Conservation (phyloP, 1,284 basidiomycete genomes). For the Puccinia sorghi region DNA sequence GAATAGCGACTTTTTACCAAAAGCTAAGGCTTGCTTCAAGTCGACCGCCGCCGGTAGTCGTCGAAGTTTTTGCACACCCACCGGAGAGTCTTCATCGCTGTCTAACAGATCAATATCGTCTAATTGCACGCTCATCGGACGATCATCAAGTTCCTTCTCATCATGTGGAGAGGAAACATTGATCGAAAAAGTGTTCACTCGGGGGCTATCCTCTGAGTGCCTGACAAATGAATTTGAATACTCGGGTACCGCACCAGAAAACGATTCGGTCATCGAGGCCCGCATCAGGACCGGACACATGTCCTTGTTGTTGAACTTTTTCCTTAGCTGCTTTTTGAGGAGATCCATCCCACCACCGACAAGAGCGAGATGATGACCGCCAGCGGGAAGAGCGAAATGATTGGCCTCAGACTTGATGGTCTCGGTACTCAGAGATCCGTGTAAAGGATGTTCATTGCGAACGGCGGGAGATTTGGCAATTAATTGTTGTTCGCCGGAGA, state of each 20-base stretch:
- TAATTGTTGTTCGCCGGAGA: neutral
- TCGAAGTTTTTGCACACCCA: constrained; percentile 53
- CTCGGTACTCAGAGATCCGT: constrained; percentile 45
- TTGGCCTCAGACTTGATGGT: constrained; percentile 49
- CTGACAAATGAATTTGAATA: constrained; percentile 14
- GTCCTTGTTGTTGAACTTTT: constrained; percentile 31
- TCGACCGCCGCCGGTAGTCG: constrained; percentile 54
- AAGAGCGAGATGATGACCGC: constrained; percentile 33
- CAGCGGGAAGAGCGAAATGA: no score
- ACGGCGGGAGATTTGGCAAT: constrained; percentile 8
- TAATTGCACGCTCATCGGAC: constrained; percentile 53
- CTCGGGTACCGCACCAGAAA: constrained; percentile 18
- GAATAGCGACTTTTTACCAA: constrained; percentile 31
- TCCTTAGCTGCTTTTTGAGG: constrained; percentile 41
- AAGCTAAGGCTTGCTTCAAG: constrained; percentile 57
- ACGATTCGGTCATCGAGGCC: constrained; percentile 31
- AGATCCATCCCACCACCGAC: constrained; percentile 24
- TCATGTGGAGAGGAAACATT: constrained; percentile 16
- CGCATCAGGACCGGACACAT: constrained; percentile 40
- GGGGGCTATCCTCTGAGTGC: constrained; percentile 23
- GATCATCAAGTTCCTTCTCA: neutral
- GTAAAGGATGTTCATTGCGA: constrained; percentile 25
- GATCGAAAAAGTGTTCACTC: neutral
- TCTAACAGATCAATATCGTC: constrained; percentile 57
- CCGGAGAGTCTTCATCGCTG: constrained; percentile 53